Conservation (phyloP, 306 rosid genomes). For the Cucurbita pepo region DNA sequence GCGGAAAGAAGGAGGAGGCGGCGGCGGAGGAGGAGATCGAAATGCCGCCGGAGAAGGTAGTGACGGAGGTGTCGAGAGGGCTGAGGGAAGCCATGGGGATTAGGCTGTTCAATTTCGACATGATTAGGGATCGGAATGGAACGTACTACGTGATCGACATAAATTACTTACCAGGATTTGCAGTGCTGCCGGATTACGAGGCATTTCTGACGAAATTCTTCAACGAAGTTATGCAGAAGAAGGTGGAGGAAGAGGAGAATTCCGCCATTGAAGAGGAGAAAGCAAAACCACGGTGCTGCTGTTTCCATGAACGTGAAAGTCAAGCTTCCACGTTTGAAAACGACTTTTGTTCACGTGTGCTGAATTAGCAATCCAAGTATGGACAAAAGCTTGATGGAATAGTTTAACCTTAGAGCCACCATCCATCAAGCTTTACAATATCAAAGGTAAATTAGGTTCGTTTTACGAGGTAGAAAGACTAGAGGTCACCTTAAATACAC, state of each 20-base stretch:
- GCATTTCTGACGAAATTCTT: conserved; percentile 62
- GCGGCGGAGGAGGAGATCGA: conserved; percentile 43
- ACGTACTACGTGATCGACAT: conserved; percentile 65
- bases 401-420: no score
- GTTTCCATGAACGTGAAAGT: not conserved
- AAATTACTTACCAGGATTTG: conserved; percentile 93
- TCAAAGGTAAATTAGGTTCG: no score
- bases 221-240: conserved; percentile 32
- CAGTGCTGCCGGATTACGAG: conserved; percentile 84
- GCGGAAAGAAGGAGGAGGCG: not conserved
- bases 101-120: conserved; percentile 74
- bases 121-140: conserved; percentile 53
- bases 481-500: no score
- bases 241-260: not conserved
- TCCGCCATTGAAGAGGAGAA: not conserved
- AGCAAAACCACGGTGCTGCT: not conserved
- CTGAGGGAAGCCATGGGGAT: conserved; percentile 39
- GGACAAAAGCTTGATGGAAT: no score
- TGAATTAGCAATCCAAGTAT: no score
- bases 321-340: not conserved
- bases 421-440: no score
- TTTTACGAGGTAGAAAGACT: no score
- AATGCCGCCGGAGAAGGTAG: conserved; percentile 59
- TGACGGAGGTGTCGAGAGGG: conserved; percentile 50
- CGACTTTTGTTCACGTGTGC: not conserved